A percentile compares a stretch with the other conserved stretches of the same genome.
phyloP scores from a whole-genome alignment of 2,329 filamentous ascomycete species.

The Trichoderma sp. region DNA sequence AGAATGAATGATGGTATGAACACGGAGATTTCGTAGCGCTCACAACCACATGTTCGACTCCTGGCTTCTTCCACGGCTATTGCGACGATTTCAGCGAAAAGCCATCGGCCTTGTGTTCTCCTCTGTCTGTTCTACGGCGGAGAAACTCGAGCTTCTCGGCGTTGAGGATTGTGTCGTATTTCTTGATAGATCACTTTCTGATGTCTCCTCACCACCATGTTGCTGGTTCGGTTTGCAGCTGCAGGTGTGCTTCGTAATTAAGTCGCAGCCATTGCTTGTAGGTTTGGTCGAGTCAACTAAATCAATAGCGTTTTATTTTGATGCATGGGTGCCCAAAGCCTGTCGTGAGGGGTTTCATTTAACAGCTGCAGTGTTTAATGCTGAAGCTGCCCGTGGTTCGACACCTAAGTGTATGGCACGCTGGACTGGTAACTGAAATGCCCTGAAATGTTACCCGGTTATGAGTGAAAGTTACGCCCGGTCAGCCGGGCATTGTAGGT shows the following conservation, averaged over 20 bases:
- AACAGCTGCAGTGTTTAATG: neutral
- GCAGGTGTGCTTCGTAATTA: neutral
- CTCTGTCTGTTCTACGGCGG: neutral
- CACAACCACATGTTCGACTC: neutral
- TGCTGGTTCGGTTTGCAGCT: neutral
- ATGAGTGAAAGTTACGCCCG: neutral
- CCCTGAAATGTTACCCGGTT: neutral
- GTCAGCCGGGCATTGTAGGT: too few species aligned
- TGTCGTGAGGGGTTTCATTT: neutral
- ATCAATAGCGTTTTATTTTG: neutral
- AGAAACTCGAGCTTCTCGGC: neutral
- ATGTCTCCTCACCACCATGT: neutral
- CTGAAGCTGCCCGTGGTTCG: neutral
- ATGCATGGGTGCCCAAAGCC: slow-evolving; percentile 15
- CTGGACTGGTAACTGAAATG: neutral
- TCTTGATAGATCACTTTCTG: neutral
- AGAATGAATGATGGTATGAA: too few species aligned
- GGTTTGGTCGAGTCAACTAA: neutral
- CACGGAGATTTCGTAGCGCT: neutral
- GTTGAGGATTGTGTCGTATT: neutral
- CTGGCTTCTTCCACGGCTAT: neutral
- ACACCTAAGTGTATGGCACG: neutral
- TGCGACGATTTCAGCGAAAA: neutral
- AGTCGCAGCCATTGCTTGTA: neutral
- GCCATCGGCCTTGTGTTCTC: neutral